Conservation (phyloP, 1,284 basidiomycete species). For the Fomitopsis betulina region DNA sequence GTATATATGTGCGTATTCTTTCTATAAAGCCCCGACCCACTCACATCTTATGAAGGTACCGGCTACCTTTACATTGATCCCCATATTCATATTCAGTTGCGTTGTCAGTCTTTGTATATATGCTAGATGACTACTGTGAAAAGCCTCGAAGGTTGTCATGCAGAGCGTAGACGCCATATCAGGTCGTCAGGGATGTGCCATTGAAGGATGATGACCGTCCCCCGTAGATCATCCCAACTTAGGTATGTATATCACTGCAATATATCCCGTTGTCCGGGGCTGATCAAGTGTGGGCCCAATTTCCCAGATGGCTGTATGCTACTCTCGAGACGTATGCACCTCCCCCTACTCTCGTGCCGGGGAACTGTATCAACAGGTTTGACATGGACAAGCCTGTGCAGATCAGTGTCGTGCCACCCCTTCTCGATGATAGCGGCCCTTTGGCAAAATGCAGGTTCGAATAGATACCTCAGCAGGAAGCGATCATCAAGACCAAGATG, state of each 20-base stretch:
- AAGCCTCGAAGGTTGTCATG: not conserved
- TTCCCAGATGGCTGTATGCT: conserved; percentile 41
- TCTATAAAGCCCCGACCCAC: not conserved
- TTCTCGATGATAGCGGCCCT: not conserved
- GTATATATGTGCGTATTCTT: conserved; percentile 39
- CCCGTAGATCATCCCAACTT: conserved; percentile 25
- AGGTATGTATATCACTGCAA: conserved; percentile 12
- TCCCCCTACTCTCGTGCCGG: conserved; percentile 60
- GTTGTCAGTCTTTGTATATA: conserved; percentile 31
- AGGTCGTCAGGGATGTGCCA: conserved; percentile 26
- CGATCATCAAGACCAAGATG: conserved; percentile 49
- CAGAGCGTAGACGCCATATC: conserved; percentile 45
- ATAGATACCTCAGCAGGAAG: conserved; percentile 49
- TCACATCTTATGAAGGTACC: conserved; percentile 28
- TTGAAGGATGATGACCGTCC: too few relatives aligned
- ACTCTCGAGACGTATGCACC: conserved; percentile 56
- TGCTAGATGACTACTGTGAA: not conserved
- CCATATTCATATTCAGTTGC: conserved; percentile 53
- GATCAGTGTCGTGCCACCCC: conserved; percentile 1
- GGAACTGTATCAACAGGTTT: conserved; percentile 58
- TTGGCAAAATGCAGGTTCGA: conserved; percentile 47
- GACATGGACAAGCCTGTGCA: conserved; percentile 39
- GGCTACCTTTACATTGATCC: conserved; percentile 40
- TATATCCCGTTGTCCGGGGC: too few relatives aligned
- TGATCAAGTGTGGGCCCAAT: conserved; percentile 17